These are phyloP conservation scores for Coemansia sp. DNA, from an alignment of 192 early-diverging fungal genomes.

Conservation along the genomic window DNA sequence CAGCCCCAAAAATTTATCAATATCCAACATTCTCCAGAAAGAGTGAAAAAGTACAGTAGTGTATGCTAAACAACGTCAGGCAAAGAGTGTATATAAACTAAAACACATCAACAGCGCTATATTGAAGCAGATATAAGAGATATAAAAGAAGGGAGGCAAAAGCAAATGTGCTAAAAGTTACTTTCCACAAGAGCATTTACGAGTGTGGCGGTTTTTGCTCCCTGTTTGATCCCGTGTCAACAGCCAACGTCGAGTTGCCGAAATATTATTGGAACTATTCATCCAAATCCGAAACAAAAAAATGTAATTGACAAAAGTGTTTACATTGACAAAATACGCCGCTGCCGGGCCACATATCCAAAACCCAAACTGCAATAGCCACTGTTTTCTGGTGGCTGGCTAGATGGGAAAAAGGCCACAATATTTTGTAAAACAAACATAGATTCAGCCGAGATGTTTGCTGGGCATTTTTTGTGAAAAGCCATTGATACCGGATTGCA, in stretches of 20 bases:
- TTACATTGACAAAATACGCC: background rate
- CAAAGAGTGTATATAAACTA: background rate
- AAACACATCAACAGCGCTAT: background rate
- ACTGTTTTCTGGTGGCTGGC: background rate
- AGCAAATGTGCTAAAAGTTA: too few species aligned
- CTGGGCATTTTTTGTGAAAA: background rate
- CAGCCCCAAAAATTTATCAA: slow-evolving; percentile 20
- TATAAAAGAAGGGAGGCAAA: too few species aligned
- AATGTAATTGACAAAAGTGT: background rate
- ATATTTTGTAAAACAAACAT: background rate
- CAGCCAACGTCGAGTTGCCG: too few species aligned
- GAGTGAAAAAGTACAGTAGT: too few species aligned
- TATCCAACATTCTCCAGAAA: background rate
- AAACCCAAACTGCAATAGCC: background rate
- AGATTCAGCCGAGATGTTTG: background rate
- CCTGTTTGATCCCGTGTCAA: too few species aligned
- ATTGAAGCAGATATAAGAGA: background rate
- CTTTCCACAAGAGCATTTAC: too few species aligned
- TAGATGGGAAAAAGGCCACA: background rate
- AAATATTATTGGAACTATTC: background rate
- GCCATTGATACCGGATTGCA: background rate
- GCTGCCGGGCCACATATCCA: background rate
- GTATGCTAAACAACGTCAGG: too few species aligned
- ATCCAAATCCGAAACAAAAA: background rate
- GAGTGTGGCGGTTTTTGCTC: too few species aligned